Conservation (phyloP, 2,329 filamentous ascomycete genomes). For the Graphilbum sp. region DNA sequence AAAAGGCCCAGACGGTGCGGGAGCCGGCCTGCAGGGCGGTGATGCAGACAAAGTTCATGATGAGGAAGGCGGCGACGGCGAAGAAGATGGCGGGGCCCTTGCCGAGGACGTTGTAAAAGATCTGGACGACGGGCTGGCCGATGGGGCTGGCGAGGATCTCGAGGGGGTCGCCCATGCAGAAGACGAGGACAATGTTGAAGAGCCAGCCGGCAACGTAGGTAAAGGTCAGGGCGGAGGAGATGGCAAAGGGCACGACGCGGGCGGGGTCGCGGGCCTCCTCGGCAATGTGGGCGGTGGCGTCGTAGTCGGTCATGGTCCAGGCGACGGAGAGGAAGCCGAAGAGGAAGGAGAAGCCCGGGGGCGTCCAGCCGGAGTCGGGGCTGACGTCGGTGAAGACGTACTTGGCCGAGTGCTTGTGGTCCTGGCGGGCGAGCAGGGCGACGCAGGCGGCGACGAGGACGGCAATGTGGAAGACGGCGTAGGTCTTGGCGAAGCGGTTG, state of each 20-base stretch:
- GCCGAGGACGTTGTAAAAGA: conserved; percentile 41
- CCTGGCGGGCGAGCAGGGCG: conserved; percentile 30
- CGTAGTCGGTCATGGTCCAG: conserved; percentile 40
- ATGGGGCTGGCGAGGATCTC: conserved; percentile 27
- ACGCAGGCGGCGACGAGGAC: conserved; percentile 34
- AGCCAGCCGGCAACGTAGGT: conserved; percentile 38
- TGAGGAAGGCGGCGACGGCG: conserved; percentile 37
- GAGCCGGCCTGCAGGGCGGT: conserved; percentile 37
- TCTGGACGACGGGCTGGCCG: conserved; percentile 35
- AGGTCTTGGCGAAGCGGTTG: conserved; percentile 39
- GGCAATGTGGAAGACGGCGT: conserved; percentile 39
- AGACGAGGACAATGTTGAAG: conserved; percentile 41
- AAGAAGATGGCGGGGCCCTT: conserved; percentile 35
- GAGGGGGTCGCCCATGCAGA: conserved; percentile 35
- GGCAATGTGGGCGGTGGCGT: conserved; percentile 23
- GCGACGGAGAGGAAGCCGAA: conserved; percentile 43
- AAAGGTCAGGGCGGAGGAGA: conserved; percentile 36
- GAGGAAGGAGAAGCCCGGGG: conserved; percentile 37
- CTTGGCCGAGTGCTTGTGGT: conserved; percentile 30
- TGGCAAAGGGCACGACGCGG: conserved; percentile 30
- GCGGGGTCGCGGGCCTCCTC: conserved; percentile 25
- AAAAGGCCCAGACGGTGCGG: conserved; percentile 38
- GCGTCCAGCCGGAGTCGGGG: conserved; percentile 34
- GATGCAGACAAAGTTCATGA: conserved; percentile 42
- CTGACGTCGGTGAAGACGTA: conserved; percentile 40